Conservation (phyloP, 371 early-diverging fungal genomes). For the Mortierella sp. region DNA sequence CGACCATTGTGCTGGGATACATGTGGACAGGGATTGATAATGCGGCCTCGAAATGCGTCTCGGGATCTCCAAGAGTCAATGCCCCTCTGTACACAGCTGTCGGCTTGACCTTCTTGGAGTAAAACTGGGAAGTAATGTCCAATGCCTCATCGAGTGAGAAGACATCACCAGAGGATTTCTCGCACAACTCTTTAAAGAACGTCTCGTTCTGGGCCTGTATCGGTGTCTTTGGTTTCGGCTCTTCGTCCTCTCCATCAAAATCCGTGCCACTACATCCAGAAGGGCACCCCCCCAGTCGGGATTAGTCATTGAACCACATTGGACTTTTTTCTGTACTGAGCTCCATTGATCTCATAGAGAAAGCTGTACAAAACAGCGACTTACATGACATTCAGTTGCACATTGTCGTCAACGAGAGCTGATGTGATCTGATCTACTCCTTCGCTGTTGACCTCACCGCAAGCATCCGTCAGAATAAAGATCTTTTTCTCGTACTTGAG, state of each 20-base stretch:
- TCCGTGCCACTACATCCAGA: constrained; percentile 37
- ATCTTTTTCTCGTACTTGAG: constrained; percentile 76
- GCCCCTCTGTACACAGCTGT: constrained; percentile 67
- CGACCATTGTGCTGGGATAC: constrained; percentile 65
- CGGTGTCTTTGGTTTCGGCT: constrained; percentile 12
- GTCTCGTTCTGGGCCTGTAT: constrained; percentile 55
- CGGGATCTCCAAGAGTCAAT: constrained; percentile 64
- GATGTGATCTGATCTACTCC: constrained; percentile 58
- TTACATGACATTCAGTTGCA: constrained; percentile 70
- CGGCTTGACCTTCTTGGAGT: constrained; percentile 65
- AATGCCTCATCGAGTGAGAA: constrained; percentile 63
- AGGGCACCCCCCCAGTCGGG: no score
- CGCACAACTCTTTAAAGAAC: constrained; percentile 55
- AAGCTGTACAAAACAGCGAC: constrained; percentile 9
- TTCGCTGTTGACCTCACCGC: constrained; percentile 58
- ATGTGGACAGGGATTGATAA: constrained; percentile 66
- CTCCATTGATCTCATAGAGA: not conserved
- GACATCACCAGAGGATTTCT: constrained; percentile 43
- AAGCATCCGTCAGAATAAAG: constrained; percentile 71
- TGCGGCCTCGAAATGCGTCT: constrained; percentile 43
- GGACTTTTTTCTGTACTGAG: no score
- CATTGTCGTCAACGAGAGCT: constrained; percentile 54
- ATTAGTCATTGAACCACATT: no score
- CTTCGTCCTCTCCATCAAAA: constrained; percentile 30
- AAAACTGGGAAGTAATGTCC: constrained; percentile 57